phyloP scores from a whole-genome alignment of 2,329 filamentous ascomycete species.

The Fusarium gaditjirri region DNA sequence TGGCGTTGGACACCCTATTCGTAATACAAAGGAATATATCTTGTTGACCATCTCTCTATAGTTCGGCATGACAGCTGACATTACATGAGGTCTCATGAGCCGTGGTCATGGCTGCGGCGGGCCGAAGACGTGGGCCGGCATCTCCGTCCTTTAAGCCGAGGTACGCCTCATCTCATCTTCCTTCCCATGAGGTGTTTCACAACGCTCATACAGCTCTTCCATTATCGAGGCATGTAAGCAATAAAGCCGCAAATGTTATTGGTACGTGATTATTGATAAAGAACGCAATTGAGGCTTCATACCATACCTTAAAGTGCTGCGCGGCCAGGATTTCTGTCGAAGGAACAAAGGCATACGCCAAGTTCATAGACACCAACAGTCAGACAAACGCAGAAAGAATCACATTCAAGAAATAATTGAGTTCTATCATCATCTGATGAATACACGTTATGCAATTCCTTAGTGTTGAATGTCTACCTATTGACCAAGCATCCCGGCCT shows the following conservation, averaged over 20 bases:
- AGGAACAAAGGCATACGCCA: neutral
- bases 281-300: neutral
- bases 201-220: neutral
- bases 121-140: slow-evolving; percentile 22
- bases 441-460: neutral
- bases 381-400: neutral
- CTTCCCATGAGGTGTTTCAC: neutral
- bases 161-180: slow-evolving; percentile 3
- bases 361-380: neutral
- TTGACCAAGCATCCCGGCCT: neutral
- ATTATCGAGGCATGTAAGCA: neutral
- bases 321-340: neutral
- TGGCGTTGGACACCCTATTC: neutral
- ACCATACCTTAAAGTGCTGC: neutral
- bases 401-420: neutral
- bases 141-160: slow-evolving; percentile 32
- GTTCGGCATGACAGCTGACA: slow-evolving; percentile 22
- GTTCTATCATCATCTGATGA: neutral
- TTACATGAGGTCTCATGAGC: slow-evolving; percentile 25
- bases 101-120: slow-evolving; percentile 21
- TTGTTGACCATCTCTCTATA: neutral
- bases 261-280: neutral
- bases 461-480: neutral
- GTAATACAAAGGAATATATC: neutral
- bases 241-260: neutral